A percentile compares a stretch with the other conserved stretches of the same genome.
Conservation (phyloP, 2,329 filamentous ascomycete species). For the Sporothrix euskadiensis region DNA sequence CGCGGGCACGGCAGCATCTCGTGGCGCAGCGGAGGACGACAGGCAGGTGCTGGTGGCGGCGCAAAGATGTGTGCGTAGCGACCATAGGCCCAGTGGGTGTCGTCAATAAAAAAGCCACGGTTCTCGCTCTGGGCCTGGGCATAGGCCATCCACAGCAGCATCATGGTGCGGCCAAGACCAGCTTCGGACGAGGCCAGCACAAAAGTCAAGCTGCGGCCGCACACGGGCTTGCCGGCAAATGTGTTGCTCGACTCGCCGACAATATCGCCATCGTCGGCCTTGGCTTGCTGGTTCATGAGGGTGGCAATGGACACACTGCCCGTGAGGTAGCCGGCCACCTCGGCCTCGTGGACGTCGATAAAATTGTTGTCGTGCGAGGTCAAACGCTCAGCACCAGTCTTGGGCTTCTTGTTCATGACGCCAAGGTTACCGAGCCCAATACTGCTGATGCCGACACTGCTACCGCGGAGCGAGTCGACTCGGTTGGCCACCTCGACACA, state of each 20-base stretch:
- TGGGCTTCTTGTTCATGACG: not conserved
- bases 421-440: constrained; percentile 12
- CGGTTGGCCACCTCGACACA: constrained; percentile 64
- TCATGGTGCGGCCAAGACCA: constrained; percentile 73
- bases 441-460: not conserved
- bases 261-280: constrained; percentile 39
- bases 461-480: constrained; percentile 51
- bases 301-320: constrained; percentile 44
- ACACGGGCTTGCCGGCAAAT: constrained; percentile 56
- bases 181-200: constrained; percentile 73
- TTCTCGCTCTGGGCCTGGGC: constrained; percentile 73
- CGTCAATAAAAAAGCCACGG: constrained; percentile 80
- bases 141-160: constrained; percentile 82
- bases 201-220: constrained; percentile 72
- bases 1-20: constrained; percentile 80
- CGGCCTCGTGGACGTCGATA: constrained; percentile 72
- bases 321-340: constrained; percentile 63
- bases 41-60: constrained; percentile 63
- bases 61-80: constrained; percentile 72
- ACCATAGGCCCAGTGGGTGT: constrained; percentile 81
- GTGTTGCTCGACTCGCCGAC: constrained; percentile 50
- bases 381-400: not conserved
- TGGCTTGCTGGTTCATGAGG: constrained; percentile 35
- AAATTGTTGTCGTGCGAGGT: constrained; percentile 62
- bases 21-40: constrained; percentile 69